Evolutionary conservation across 164 flowering plant genomes (phyloP), one percentile per base, ranked within the genome.

Genomic region (Dillenia turbinata): DNA sequence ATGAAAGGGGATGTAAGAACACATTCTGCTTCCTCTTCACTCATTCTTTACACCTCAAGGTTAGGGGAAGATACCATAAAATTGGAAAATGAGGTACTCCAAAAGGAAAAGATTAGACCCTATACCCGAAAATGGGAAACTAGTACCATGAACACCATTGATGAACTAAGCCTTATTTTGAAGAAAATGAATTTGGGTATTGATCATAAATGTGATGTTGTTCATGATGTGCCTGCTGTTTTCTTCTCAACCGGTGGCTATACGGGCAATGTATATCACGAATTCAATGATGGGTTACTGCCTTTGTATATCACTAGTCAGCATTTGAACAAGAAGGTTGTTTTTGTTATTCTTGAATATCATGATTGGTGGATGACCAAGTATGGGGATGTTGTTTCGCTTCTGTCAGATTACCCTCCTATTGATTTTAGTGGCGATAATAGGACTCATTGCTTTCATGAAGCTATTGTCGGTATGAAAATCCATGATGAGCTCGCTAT

Each of bases 1-100:
- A 86, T 94, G 97, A 85, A 77, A 77, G 99, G 99, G 47, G 96
- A 91, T 72, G 73, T 94, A n/a, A 81, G 99, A 62, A 89, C 93
- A 49, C 65, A 71, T 53, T 73, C 96, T 61, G 57, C 80, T 15
- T 76, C 96, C 44, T 80, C 81, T 47, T 91, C 96, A 47, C 52
- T 94, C 66, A 62, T 82, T 60, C 78, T 89, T 5, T 87, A 83
- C 75, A 57, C 66, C 60, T 70, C 84, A 22, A 69, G 59, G 24
- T 65, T 61, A 40, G 54, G 43, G 49, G 68, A 14, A 15, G 63
- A 24, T 9, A 54, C 49, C 12, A 52, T 44, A 15, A 55, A 66
- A 26, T 17, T 44, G 12, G 64, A 66, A 40, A 69, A 50, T 8
- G 59, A 72, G 10, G 78, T 64, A 53, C 24, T 77, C 49, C 82